Evolutionary conservation across 257 asterid species (phyloP).

Genomic region (Mentha longifolia): DNA sequence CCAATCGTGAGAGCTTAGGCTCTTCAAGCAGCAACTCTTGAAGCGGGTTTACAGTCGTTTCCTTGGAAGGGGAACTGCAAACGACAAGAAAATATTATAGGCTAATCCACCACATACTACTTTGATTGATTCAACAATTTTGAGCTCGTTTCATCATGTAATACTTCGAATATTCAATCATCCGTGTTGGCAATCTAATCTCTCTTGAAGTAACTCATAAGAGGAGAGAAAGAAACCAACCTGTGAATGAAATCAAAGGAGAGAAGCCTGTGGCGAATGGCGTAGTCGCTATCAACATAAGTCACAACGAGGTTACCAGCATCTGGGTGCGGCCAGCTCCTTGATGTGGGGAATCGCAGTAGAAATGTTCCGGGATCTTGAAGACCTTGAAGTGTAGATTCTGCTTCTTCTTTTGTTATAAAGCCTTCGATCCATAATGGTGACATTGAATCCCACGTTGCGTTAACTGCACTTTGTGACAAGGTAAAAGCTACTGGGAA

Average conservation of each 20-base stretch:
- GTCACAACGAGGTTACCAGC: slow-evolving; percentile 86
- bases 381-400: slow-evolving; percentile 60
- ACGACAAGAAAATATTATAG: background rate
- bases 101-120: too few relatives aligned
- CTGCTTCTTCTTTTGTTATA: slow-evolving; percentile 92
- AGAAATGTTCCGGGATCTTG: slow-evolving; percentile 80
- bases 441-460: slow-evolving; percentile 61
- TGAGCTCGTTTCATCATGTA: background rate
- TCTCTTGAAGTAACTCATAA: too few relatives aligned
- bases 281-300: slow-evolving; percentile 64
- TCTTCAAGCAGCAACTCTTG: slow-evolving; percentile 78
- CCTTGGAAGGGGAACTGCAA: slow-evolving; percentile 44
- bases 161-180: background rate
- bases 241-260: slow-evolving; percentile 62
- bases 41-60: slow-evolving; percentile 47
- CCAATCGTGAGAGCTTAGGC: slow-evolving; percentile 75
- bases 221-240: slow-evolving; percentile 36
- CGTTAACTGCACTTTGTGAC: slow-evolving; percentile 56
- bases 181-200: background rate
- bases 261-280: slow-evolving; percentile 70
- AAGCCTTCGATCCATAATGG: slow-evolving; percentile 92
- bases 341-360: slow-evolving; percentile 82
- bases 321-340: slow-evolving; percentile 99
- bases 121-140: too few relatives aligned
- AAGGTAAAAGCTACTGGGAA: slow-evolving; percentile 83